A percentile compares a stretch with the other conserved stretches of the same genome.
phyloP scores from a whole-genome alignment of 2,329 filamentous ascomycete species.

The Xylariaceae sp. region DNA sequence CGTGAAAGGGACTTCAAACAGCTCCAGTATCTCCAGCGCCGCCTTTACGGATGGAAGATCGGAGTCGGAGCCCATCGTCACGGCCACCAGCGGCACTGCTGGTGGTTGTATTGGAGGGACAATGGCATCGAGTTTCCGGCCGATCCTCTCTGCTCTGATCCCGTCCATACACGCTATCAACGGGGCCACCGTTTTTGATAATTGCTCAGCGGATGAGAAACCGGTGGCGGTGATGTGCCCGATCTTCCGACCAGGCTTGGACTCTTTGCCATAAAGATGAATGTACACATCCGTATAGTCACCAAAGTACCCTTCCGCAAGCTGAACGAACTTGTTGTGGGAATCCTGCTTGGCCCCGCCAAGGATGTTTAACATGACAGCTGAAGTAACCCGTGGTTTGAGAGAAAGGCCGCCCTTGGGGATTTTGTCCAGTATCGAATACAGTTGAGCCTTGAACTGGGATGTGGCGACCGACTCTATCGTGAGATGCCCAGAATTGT shows the following conservation, averaged over 20 bases:
- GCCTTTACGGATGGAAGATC: conserved; percentile 62
- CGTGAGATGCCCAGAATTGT: conserved; percentile 92
- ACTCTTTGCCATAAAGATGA: conserved; percentile 88
- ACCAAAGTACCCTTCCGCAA: conserved; percentile 36
- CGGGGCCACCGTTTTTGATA: conserved; percentile 51
- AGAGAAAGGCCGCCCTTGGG: conserved; percentile 47
- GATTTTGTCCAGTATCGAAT: conserved; percentile 66
- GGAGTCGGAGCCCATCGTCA: conserved; percentile 80
- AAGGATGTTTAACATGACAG: conserved; percentile 77
- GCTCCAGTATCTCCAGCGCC: conserved; percentile 57
- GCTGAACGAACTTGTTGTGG: conserved; percentile 44
- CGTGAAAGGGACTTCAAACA: conserved; percentile 66
- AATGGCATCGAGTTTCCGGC: conserved; percentile 7
- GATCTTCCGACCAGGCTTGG: conserved; percentile 86
- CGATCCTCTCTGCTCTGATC: conserved; percentile 48
- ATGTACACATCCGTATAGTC: conserved; percentile 48
- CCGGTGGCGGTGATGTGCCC: conserved; percentile 83
- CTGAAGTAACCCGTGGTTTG: conserved; percentile 49
- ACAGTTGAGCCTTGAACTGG: conserved; percentile 86
- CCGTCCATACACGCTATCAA: conserved; percentile 59
- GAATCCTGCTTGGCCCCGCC: conserved; percentile 60
- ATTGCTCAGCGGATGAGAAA: conserved; percentile 57
- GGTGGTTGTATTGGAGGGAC: conserved; percentile 13
- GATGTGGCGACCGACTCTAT: conserved; percentile 88
- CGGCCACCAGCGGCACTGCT: conserved; percentile 53